Conservation (phyloP, 208 protist genomes). For the Trypanosoma lewisi region DNA sequence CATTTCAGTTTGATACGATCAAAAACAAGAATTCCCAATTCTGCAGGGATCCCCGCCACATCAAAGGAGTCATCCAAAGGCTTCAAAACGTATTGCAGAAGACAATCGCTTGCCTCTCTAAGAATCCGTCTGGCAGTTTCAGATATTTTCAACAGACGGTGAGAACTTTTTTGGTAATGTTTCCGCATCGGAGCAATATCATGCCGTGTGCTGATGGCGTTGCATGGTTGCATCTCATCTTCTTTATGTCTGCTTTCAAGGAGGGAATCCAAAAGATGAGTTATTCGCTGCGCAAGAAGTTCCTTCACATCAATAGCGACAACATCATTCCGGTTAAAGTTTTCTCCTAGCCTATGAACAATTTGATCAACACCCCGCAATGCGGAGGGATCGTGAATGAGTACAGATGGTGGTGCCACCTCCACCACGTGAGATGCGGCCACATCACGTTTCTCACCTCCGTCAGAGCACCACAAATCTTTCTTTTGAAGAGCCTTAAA, state of each 20-base stretch:
- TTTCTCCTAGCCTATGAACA: slow-evolving; percentile 73
- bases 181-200: slow-evolving; percentile 35
- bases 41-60: slow-evolving; percentile 66
- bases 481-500: slow-evolving; percentile 53
- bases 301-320: slow-evolving; percentile 56
- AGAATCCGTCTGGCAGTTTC: slow-evolving; percentile 34
- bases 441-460: slow-evolving; percentile 6
- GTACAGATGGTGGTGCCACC: slow-evolving; percentile 1
- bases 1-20: slow-evolving; percentile 54
- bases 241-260: slow-evolving; percentile 59
- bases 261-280: slow-evolving; percentile 35
- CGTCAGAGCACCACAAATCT: neutral
- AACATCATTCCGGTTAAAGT: slow-evolving; percentile 74
- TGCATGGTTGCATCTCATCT: slow-evolving; percentile 46
- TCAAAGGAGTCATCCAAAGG: slow-evolving; percentile 80
- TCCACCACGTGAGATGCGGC: neutral
- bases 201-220: slow-evolving; percentile 18
- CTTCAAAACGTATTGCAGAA: slow-evolving; percentile 52
- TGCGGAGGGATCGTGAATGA: slow-evolving; percentile 65
- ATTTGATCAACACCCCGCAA: slow-evolving; percentile 58
- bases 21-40: slow-evolving; percentile 51
- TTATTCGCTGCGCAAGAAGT: slow-evolving; percentile 48
- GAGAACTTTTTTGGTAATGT: slow-evolving; percentile 78
- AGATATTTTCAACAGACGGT: slow-evolving; percentile 60
- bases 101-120: slow-evolving; percentile 44